Evolutionary conservation across 805 yeast genomes (phyloP), one percentile per base, ranked within the genome.

Genomic region (Groenewaldozyma tartarivorans): DNA sequence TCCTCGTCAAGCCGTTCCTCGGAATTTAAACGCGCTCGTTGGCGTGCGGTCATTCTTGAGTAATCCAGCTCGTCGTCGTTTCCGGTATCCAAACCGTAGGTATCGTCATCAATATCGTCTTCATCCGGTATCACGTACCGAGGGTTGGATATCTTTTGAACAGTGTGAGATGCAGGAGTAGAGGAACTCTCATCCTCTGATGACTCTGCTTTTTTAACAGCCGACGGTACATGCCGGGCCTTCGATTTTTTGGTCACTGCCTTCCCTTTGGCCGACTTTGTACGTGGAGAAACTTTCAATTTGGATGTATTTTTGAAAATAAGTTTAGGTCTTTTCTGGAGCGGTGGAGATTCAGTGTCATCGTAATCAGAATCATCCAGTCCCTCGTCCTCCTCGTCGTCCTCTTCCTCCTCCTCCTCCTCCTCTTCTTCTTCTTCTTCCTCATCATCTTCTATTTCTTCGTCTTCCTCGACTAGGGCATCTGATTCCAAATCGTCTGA

Each of bases 31-130:
- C 51, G 39, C 5, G 62, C 59, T 15, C 68, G 56, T 43, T 64
- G 69, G 11, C 69, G 60, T 2, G 65, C 65, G 2, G 67, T 62
- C 60, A 64, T 53, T 17, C 31, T 15, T 7, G 36, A 22, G 4
- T 31, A 31, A 24, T 24, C 29, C 13, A 24, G 11, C n/a, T 56
- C 55, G 4, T 55, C 36, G 24, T 47, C 20, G 27, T 50, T 54
- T 2, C 48, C 52, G 11, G 47, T 31, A 36, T 37, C 42, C 11
- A 32, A 20, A 15, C 39, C 40, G 6, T 44, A 35, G 11, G 45
- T 47, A 19, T 32, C 35, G 6, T 45, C 50, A 20, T 45, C 50
- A 16, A 48, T 52, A n/a, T 40, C 52, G 19, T 47, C 57, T 3
- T 47, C 53, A 2, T 47, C 57, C 44, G 4, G 36, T 33, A 5